Percentiles rank a stretch among this genome's conserved stretches.
Conservation (phyloP, 2,329 filamentous ascomycete genomes). For the Botrytis sinoallii region DNA sequence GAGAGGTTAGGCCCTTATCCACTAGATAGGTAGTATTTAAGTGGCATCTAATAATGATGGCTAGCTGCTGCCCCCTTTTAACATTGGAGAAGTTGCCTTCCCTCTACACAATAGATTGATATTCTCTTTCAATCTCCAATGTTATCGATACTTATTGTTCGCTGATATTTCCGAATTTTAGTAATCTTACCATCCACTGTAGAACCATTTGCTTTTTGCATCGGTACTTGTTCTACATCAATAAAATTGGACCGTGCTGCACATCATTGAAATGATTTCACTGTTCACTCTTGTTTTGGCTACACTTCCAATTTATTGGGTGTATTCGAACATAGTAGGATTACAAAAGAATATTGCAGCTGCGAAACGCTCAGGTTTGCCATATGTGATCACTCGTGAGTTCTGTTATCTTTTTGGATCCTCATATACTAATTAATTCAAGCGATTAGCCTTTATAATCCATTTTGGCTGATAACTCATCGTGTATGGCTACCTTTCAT, state of each 20-base stretch:
- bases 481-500: constrained; percentile 55
- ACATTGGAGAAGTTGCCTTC: neutral
- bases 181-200: neutral
- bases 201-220: neutral
- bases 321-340: constrained; percentile 33
- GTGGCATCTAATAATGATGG: neutral
- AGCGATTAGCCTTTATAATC: constrained; percentile 51
- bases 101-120: neutral
- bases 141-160: neutral
- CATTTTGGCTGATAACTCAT: constrained; percentile 55
- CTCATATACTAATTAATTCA: constrained; percentile 17
- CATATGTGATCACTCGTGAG: constrained; percentile 54
- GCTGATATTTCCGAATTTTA: neutral
- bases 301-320: constrained; percentile 27
- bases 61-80: neutral
- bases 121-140: neutral
- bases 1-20: constrained; percentile 1
- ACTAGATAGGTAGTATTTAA: neutral
- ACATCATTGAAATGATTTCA: constrained; percentile 27
- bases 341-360: constrained; percentile 47
- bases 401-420: constrained; percentile 24
- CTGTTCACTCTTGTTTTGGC: constrained; percentile 26
- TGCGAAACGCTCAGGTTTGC: constrained; percentile 51
- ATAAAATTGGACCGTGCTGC: neutral
- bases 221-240: neutral